Evolutionary conservation across 129 eudicot species (phyloP), one percentile per base, ranked within the genome.

Genomic region (Flaveria bidentis): DNA sequence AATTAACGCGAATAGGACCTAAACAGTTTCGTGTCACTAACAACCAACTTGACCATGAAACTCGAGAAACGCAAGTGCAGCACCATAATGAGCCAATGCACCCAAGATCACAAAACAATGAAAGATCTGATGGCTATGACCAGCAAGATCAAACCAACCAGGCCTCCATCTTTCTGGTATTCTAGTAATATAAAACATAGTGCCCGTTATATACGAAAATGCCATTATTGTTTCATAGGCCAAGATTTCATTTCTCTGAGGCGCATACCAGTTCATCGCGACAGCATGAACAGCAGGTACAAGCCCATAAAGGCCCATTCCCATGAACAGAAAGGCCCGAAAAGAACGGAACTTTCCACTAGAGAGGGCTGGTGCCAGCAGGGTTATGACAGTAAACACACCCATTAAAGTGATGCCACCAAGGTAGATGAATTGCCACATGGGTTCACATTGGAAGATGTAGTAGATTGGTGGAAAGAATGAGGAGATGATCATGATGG

Each of bases 81-180:
- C 98, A 39, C 87, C 93, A 73, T 89, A 87, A 74, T 90, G 98
- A 62, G 96, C 90, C 87, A 88, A 79, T 2, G 98, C 98, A 66
- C 96, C 92, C 86, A 84, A 52, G 15, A 89, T 81, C 82, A 89
- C 96, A 78, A 92, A 83, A 75, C 86, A 86, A 75, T 92, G 98
- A 60, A 92, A 92, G 16, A 92, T 92, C 67, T 92, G 96, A 62
- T 92, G 97, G 57, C 97, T 92, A 41, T 92, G 96, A 5, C 97
- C 97, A 2, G 91, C 92, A 13, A 92, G 74, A 62, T 92, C 97
- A 70, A 92, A 92, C 88, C 82, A 82, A 4, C 97, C 97, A 1
- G 97, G 97, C 83, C 46, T 75, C 90, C 91, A 92, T 73, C 96
- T 76, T 82, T 92, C 97, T 3, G 97, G 97, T 25, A 92, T 62